Evolutionary conservation across 129 eudicot species (phyloP).

Genomic region (Deinandra increscens): DNA sequence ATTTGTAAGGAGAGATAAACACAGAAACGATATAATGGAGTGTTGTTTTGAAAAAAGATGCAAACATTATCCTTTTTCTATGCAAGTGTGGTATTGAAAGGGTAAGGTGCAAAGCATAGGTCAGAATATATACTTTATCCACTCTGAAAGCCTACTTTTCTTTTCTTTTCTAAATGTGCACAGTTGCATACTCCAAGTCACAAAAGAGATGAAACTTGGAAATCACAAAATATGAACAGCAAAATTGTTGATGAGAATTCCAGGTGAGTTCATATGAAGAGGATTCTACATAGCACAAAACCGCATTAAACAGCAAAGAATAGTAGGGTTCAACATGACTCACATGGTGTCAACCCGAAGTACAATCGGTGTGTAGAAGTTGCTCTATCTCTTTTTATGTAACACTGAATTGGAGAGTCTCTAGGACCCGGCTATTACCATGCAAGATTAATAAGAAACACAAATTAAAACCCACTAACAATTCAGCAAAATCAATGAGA

Average conservation of each 20-base stretch:
- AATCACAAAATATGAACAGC: background rate
- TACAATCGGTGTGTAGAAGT: conserved; percentile 68
- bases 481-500: background rate
- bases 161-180: no score
- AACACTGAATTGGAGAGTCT: conserved; percentile 83
- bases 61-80: conserved; percentile 5
- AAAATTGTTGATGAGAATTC: background rate
- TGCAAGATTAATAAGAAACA: conserved; percentile 10
- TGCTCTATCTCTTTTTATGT: conserved; percentile 86
- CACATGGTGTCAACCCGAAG: conserved; percentile 88
- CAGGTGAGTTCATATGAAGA: background rate
- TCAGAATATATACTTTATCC: conserved; percentile 10
- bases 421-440: conserved; percentile 84
- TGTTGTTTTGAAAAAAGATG: conserved; percentile 6
- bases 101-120: conserved; percentile 15
- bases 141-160: conserved; percentile 16
- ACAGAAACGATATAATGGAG: conserved; percentile 1
- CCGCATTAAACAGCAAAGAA: background rate
- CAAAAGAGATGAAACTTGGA: background rate
- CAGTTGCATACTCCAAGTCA: conserved; percentile 5
- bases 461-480: background rate
- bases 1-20: conserved; percentile 1
- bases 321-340: conserved; percentile 37
- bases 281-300: background rate
- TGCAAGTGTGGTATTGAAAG: conserved; percentile 21